Conservation (phyloP, 2,329 filamentous ascomycete species). For the Salinomyces thailandicus region DNA sequence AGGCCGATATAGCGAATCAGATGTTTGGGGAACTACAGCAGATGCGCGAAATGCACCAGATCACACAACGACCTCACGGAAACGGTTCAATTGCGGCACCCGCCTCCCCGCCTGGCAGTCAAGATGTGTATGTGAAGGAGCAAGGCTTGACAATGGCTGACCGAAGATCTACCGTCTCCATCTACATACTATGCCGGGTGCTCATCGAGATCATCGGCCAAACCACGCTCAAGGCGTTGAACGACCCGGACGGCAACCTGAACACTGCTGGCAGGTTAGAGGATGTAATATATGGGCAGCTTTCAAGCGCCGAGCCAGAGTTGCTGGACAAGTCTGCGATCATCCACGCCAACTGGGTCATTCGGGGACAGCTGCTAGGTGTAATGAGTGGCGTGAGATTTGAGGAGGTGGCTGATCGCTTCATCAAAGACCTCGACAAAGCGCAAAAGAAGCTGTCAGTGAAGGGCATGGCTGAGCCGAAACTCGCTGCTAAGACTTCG, state of each 20-base stretch:
- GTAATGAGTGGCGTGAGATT: conserved; percentile 94
- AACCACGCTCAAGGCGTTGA: conserved; percentile 67
- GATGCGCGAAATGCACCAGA: conserved; percentile 13
- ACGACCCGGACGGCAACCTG: conserved; percentile 42
- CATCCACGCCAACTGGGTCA: conserved; percentile 87
- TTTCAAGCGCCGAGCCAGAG: conserved; percentile 79
- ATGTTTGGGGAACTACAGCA: conserved; percentile 23
- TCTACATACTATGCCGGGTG: conserved; percentile 89
- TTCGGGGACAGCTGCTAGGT: conserved; percentile 87
- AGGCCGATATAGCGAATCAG: conserved; percentile 66
- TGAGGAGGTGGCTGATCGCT: conserved; percentile 68
- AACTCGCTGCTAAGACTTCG: conserved; percentile 72
- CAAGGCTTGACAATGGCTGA: conserved; percentile 40
- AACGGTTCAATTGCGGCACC: conserved; percentile 11
- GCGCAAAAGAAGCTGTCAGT: conserved; percentile 64
- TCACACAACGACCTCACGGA: conserved; percentile 15
- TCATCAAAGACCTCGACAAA: conserved; percentile 67
- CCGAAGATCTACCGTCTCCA: conserved; percentile 83
- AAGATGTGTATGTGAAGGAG: conserved; percentile 20
- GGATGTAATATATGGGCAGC: conserved; percentile 90
- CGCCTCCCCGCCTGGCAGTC: conserved; percentile 13
- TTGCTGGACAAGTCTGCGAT: conserved; percentile 66
- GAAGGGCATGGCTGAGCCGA: conserved; percentile 57
- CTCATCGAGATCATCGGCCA: conserved; percentile 89
- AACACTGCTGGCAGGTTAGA: conserved; percentile 94